Conservation (phyloP, 1,284 basidiomycete species). For the Ganoderma sinense region DNA sequence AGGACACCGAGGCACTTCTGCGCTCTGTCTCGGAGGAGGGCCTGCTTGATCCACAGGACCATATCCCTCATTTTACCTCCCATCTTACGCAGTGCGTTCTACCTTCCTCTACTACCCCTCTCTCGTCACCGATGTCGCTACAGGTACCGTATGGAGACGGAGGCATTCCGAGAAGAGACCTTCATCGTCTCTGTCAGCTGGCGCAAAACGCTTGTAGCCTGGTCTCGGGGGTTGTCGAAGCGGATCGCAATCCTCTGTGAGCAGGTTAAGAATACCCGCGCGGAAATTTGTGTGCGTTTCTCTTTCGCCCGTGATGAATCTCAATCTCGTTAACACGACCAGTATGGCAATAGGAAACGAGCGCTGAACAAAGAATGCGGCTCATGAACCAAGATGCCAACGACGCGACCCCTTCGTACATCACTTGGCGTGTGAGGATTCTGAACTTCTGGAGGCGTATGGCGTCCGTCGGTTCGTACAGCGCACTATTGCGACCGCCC, state of each 20-base stretch:
- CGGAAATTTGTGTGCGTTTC: background rate
- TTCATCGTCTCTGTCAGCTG: background rate
- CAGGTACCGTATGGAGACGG: background rate
- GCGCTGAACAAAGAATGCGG: background rate
- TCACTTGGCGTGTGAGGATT: no score
- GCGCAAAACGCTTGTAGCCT: background rate
- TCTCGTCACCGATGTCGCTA: background rate
- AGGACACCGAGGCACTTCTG: conserved; percentile 1
- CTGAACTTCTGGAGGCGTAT: no score
- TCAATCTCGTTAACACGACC: background rate
- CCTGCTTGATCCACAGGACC: conserved; percentile 21
- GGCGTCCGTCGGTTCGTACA: no score
- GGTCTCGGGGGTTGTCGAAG: background rate
- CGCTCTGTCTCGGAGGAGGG: conserved; percentile 1
- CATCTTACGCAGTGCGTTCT: background rate
- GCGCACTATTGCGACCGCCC: no score
- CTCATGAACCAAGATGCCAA: no score
- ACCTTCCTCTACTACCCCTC: no score
- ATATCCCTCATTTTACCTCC: conserved; percentile 30
- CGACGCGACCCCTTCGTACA: no score
- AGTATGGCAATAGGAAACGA: background rate
- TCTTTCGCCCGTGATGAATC: no score
- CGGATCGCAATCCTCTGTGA: background rate
- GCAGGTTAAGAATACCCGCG: background rate
- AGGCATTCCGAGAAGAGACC: background rate